phyloP scores from a whole-genome alignment of 73 alveolate species.

The Paramecium sonneborni region DNA sequence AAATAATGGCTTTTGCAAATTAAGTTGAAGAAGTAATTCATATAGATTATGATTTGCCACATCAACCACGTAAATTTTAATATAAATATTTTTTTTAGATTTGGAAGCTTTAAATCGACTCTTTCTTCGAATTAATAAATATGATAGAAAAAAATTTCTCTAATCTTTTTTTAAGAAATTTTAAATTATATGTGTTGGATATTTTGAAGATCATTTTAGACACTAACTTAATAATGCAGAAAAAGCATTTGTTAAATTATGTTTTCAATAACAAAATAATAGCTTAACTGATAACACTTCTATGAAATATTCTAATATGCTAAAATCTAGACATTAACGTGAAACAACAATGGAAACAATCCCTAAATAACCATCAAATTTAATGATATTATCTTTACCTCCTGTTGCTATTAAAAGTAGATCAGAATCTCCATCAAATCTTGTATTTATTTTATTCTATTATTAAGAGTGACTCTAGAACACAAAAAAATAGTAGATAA shows the following conservation, averaged over 20 bases:
- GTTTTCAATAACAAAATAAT: background rate
- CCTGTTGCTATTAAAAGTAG: background rate
- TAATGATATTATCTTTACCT: background rate
- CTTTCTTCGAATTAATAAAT: background rate
- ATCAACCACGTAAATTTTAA: background rate
- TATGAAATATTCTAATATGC: background rate
- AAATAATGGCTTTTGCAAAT: slow-evolving; percentile 17
- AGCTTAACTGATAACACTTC: background rate
- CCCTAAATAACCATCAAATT: background rate
- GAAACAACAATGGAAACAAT: background rate
- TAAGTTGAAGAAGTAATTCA: background rate
- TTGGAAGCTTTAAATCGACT: slow-evolving; percentile 25
- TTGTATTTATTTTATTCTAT: background rate
- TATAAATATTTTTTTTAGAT: background rate
- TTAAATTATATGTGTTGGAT: background rate
- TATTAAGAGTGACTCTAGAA: background rate
- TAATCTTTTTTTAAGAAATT: background rate
- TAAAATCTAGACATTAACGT: background rate
- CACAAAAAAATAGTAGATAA: background rate
- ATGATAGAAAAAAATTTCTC: background rate
- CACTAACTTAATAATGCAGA: background rate
- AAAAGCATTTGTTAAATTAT: background rate
- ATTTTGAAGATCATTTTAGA: background rate
- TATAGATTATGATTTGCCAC: slow-evolving; percentile 10
- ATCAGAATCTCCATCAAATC: slow-evolving; percentile 19